phyloP scores from a whole-genome alignment of 164 flowering plant species.

The Nymphaea thermarum region DNA sequence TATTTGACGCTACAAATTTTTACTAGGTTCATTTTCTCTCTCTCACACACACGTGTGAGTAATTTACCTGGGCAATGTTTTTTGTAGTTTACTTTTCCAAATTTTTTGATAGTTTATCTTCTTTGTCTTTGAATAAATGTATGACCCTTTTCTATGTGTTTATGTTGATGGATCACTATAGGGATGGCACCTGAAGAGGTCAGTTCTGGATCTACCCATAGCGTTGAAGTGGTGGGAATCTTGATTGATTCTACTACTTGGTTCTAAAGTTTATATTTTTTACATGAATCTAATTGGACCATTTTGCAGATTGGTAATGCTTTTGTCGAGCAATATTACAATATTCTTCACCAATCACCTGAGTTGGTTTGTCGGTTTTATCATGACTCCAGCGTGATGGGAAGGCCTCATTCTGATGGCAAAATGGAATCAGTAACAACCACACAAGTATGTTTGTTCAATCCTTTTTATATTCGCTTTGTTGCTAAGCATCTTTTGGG shows the following conservation, averaged over 20 bases:
- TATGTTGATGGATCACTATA: neutral
- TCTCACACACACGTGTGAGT: neutral
- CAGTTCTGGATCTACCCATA: slow-evolving; percentile 24
- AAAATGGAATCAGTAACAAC: slow-evolving; percentile 41
- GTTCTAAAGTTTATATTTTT: neutral
- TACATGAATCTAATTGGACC: neutral
- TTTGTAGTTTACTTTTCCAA: neutral
- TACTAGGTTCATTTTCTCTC: neutral
- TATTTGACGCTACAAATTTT: neutral
- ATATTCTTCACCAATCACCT: slow-evolving; percentile 55
- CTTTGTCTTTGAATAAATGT: too few species aligned
- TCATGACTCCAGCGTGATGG: slow-evolving; percentile 53
- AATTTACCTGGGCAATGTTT: neutral
- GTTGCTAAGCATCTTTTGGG: neutral
- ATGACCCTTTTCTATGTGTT: too few species aligned
- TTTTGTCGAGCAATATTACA: slow-evolving; percentile 66
- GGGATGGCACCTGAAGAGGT: slow-evolving; percentile 38
- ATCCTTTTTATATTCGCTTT: neutral
- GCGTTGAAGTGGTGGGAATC: slow-evolving; percentile 38
- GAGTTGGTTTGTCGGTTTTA: slow-evolving; percentile 55
- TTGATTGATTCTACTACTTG: neutral
- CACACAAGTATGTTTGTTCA: slow-evolving; percentile 35
- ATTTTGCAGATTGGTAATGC: slow-evolving; percentile 65
- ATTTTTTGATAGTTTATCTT: too few species aligned
- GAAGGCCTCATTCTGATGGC: slow-evolving; percentile 52